phyloP scores from a whole-genome alignment of 2,329 filamentous ascomycete genomes.

The Trichothecium sympodiale region DNA sequence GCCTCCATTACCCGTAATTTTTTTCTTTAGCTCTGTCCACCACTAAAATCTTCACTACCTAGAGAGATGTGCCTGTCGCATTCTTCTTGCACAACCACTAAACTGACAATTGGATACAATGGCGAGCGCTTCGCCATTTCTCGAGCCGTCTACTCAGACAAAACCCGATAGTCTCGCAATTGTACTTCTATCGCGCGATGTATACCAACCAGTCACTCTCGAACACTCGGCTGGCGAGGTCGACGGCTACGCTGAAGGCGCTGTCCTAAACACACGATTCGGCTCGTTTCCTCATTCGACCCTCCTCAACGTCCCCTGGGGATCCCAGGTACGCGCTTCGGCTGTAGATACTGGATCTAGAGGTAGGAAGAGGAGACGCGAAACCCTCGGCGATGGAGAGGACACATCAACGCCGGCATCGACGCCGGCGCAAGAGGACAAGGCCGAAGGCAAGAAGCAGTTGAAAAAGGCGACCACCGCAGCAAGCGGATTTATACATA shows the following conservation, averaged over 20 bases:
- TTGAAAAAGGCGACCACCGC: constrained; percentile 42
- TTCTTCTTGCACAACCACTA: too few relatives aligned
- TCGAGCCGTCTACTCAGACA: constrained; percentile 56
- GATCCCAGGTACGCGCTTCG: constrained; percentile 81
- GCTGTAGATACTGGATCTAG: constrained; percentile 86
- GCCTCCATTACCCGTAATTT: too few relatives aligned
- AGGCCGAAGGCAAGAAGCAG: constrained; percentile 19
- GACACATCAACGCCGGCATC: constrained; percentile 7
- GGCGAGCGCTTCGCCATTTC: constrained; percentile 55
- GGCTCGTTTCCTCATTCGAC: constrained; percentile 81
- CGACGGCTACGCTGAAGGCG: constrained; percentile 64
- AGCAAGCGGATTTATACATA: constrained; percentile 62
- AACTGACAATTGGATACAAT: too few relatives aligned
- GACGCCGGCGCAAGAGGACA: constrained; percentile 5
- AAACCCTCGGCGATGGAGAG: constrained; percentile 30
- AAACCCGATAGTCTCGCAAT: constrained; percentile 62
- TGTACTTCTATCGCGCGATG: constrained; percentile 80
- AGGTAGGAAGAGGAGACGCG: constrained; percentile 55
- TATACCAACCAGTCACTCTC: constrained; percentile 65
- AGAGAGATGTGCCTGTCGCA: not conserved
- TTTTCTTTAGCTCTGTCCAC: too few relatives aligned
- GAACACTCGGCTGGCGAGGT: constrained; percentile 45
- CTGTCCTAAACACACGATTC: constrained; percentile 83
- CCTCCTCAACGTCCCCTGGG: constrained; percentile 72
- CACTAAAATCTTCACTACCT: not conserved